Evolutionary conservation across 129 eudicot genomes (phyloP), one percentile per base, ranked within the genome.

Genomic region (Kitagawia praeruptora): DNA sequence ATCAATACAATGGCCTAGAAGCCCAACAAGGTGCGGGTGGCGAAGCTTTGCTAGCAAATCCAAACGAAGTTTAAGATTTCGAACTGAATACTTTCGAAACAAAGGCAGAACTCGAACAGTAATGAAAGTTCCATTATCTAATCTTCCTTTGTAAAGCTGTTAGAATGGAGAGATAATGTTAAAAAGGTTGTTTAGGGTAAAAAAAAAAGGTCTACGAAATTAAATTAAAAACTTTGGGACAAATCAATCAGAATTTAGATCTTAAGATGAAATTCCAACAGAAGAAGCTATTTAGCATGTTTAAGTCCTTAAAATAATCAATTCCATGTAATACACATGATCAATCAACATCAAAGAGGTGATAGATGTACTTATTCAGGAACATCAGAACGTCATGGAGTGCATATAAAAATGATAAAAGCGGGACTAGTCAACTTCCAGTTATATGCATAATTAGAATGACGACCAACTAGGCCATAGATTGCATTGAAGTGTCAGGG

Each of bases 31-130:
- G 79, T 93, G 90, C 8, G 97, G 98, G 76, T 93, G 98, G 38
- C 85, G 87, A 85, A 93, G 95, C 90, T 91, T 93, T 70, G 98
- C 85, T 47, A 93, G 87, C 80, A 91, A 83, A 86, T 91, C 98
- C 84, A 93, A 74, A 79, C 94, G 86, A 78, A 91, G 84, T 78
- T 85, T 93, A 44, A 93, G 91, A 82, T 93, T 91, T 80, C 87
- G 86, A 70, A 85, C 81, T 23, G 94, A 86, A 81, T 85, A 87
- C 77, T 89, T 93, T 58, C 86, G 89, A 28, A 74, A 81, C 63
- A 93, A 80, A 9, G 89, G 80, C 73, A 93, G 85, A 79, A 85
- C 83, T 66, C 98, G 82, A 80, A 91, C 75, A 15, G 88, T 92
- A 42, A 88, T 86, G 75, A 49, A 80, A 77, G 83, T 82, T 64